Conservation (phyloP, 192 early-diverging fungal genomes). For the Entomortierella lignicola region DNA sequence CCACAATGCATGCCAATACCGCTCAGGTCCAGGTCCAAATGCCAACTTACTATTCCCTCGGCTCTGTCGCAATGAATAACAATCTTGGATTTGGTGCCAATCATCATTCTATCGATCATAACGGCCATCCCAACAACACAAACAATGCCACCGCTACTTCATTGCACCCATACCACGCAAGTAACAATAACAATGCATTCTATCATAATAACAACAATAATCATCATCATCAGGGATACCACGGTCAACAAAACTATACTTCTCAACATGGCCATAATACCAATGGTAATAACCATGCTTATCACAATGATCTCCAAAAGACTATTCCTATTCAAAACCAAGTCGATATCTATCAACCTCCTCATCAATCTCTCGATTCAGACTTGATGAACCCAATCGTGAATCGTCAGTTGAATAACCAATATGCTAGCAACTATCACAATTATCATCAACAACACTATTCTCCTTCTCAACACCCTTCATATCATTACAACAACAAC, state of each 20-base stretch:
- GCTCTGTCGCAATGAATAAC: slow-evolving; percentile 34
- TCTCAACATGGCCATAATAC: slow-evolving; percentile 11
- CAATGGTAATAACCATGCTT: neutral
- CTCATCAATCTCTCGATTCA: slow-evolving; percentile 20
- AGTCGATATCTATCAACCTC: slow-evolving; percentile 45
- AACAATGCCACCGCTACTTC: slow-evolving; percentile 4
- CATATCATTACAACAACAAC: slow-evolving; percentile 14
- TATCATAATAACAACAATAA: slow-evolving; percentile 18
- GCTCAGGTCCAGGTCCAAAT: slow-evolving; percentile 47
- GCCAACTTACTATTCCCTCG: slow-evolving; percentile 43
- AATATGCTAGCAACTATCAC: slow-evolving; percentile 32
- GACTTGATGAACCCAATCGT: slow-evolving; percentile 32
- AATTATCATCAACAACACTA: slow-evolving; percentile 14
- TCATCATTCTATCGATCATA: neutral
- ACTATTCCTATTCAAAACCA: slow-evolving; percentile 19
- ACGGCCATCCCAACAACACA: slow-evolving; percentile 9
- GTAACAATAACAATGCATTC: slow-evolving; percentile 16
- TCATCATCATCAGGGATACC: slow-evolving; percentile 5
- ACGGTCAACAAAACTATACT: neutral
- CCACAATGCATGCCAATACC: slow-evolving; percentile 42
- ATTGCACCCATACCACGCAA: slow-evolving; percentile 30
- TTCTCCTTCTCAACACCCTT: slow-evolving; percentile 1
- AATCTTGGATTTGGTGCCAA: slow-evolving; percentile 17
- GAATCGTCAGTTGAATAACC: slow-evolving; percentile 44
- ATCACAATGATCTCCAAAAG: slow-evolving; percentile 28